Conservation (phyloP, 2,329 filamentous ascomycete species). For the Fusarium nematophilum region DNA sequence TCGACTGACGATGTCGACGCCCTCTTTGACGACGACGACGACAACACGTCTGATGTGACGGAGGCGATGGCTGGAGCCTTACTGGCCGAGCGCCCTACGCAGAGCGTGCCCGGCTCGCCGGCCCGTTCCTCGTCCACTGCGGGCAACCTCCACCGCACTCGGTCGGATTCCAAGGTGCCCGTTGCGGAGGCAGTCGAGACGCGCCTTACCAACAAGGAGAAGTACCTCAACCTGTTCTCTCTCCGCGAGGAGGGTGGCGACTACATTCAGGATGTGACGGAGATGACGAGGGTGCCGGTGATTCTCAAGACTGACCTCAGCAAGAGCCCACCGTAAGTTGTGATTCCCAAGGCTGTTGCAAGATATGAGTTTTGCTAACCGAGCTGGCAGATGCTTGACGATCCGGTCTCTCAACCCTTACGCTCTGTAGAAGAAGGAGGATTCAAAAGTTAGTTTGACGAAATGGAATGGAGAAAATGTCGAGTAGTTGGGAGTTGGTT, state of each 20-base stretch:
- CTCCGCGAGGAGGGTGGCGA: constrained; percentile 93
- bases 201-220: constrained; percentile 92
- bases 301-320: constrained; percentile 97
- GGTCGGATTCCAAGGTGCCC: constrained; percentile 92
- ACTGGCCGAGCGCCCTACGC: constrained; percentile 87
- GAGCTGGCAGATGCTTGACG: constrained; percentile 74
- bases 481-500: constrained; percentile 13
- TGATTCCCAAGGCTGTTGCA: not conserved
- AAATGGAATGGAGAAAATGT: constrained; percentile 18
- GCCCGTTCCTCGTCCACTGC: constrained; percentile 77
- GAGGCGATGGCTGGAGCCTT: constrained; percentile 93
- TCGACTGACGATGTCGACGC: constrained; percentile 93
- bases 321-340: constrained; percentile 98
- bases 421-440: constrained; percentile 61
- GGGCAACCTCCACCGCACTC: constrained; percentile 83
- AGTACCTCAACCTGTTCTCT: constrained; percentile 90
- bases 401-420: constrained; percentile 86
- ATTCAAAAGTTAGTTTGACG: constrained; percentile 20
- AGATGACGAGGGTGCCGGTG: constrained; percentile 98
- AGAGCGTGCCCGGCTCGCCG: constrained; percentile 94
- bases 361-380: constrained; percentile 37
- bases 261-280: constrained; percentile 97
- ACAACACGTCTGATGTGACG: constrained; percentile 88
- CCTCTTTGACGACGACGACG: constrained; percentile 94
- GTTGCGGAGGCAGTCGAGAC: constrained; percentile 79